Evolutionary conservation across 2,329 filamentous ascomycete species (phyloP), one percentile per base, ranked within the genome.

Genomic region (Endocalyx cinctus): DNA sequence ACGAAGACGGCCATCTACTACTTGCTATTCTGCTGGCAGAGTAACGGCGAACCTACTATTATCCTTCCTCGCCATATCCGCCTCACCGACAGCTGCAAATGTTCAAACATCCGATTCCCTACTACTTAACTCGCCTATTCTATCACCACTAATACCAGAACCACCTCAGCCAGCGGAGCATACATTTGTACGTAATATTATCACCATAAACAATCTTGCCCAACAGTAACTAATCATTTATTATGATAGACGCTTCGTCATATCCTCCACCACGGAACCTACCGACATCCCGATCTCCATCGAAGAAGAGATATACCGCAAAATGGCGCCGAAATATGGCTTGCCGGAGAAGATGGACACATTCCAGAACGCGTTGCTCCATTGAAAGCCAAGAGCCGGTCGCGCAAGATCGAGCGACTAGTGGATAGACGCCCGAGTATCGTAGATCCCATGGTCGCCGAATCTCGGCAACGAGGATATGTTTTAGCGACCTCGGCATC

Each of bases 181-280:
- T 48, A 63, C 65, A 22, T 81, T 82, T 47, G 67, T 70, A 53
- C 45, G 62, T 54, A 17, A 23, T 38, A 13, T 27, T 29, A 16
- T 26, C 31, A 19, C 19, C 15, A 7, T 25, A 19, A 17, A 28
- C 11, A 16, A 18, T 12, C 14, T 15, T 14, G 10, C 14, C 41
- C 45, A 37, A 45, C 35, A n/a, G n/a, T n/a, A n/a, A n/a, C n/a
- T n/a, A n/a, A n/a, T n/a, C n/a, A n/a, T n/a, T n/a, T n/a, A n/a
- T n/a, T n/a, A 23, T 8, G 8, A 8, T 23, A 46, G 46, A 50
- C 57, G 73, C 75, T 98, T 36, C 82, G 87, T 50, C 90, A 98
- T 62, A 82, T 97, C 52, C 92, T 87, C 63, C 89, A 96, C 58
- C 89, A 95, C 63, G 90, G 90, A 38, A 84, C 87, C 25, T 76